Evolutionary conservation across 371 early-diverging fungal species (phyloP), one percentile per base, ranked within the genome.

Genomic region (Rhizopus arrhizus): DNA sequence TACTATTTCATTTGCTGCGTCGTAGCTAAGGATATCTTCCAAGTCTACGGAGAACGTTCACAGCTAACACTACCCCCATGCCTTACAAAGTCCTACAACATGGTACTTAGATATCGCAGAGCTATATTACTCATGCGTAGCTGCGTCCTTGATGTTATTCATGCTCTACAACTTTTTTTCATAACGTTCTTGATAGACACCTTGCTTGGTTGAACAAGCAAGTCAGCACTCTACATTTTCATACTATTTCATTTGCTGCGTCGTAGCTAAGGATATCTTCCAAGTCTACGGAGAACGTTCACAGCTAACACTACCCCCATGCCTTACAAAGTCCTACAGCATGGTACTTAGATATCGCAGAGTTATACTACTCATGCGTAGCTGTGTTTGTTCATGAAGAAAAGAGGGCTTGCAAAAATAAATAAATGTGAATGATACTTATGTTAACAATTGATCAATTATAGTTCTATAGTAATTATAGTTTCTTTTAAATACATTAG

Each of bases 281-380:
- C 45, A 45, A 45, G 45, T 2, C 45, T 45, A 45, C 45, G 45
- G 16, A 45, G 16, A 45, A 45, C 45, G 16, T 45, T 45, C 45
- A 45, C 12, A 45, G 45, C 45, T 45, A 45, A 45, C 45, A 45
- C 45, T 45, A 45, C 16, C 2, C 4, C 16, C 45, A 45, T 45
- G 45, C 45, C 12, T 45, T 45, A 45, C 45, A 45, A 45, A 45
- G 45, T 15, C 45, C 45, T 45, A 45, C 45, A 45, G 45, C 16
- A 45, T 45, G 16, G 45, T 4, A 45, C 45, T 45, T 45, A 45
- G 45, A 45, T 45, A 45, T 45, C 45, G 45, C 16, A 45, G 1
- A 45, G 45, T 5, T 45, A 15, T 45, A 45, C 3, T 2, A 45
- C 45, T 45, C 45, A 4, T 45, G 16, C 45, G 45, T 45, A 45